Evolutionary conservation across 2,329 filamentous ascomycete genomes (phyloP), one percentile per base, ranked within the genome.

Genomic region (Diaporthe sp.): DNA sequence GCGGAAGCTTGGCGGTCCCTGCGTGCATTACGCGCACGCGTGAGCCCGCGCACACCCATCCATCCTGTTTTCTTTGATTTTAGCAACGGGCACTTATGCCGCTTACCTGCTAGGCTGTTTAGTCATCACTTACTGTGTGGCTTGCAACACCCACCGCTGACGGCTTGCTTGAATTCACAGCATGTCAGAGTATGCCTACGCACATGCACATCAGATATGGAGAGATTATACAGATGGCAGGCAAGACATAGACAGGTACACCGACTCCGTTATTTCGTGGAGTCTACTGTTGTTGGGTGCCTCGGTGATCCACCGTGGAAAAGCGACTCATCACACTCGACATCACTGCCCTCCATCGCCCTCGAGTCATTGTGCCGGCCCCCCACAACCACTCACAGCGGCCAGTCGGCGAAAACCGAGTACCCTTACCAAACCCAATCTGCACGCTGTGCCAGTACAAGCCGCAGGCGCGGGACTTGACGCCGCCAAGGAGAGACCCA

Each of bases 1-100:
- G 34, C 22, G 28, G 62, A 39, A 53, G 44, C 65, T 68, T 68
- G 65, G 65, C 65, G 65, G 65, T 68, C 65, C 65, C 65, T 68
- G n/a, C 65, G 15, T 68, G 65, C 65, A 68, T 68, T 68, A 37
- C 46, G 42, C 31, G 34, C 31, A 17, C 5, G 39, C n/a, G 13
- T 39, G 44, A 34, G 42, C 39, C 37, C 34, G 58, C 22, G 22
- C 37, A 28, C 15, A 39, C 42, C 22, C n/a, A 28, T 22, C n/a
- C 6, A 5, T 42, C 25, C 39, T 13, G 6, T 12, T 13, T 22
- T 28, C 13, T 31, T n/a, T n/a, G n/a, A 5, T 68, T 68, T 68
- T 68, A 68, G 46, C 39, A 46, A 68, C 46, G 62, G 62, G 46
- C 46, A 53, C 62, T 68, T 53, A 68, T 68, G 46, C 46, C 46